Base-by-base conservation (phyloP, 495 filamentous ascomycete genomes). In the Cercophora scortea region DNA sequence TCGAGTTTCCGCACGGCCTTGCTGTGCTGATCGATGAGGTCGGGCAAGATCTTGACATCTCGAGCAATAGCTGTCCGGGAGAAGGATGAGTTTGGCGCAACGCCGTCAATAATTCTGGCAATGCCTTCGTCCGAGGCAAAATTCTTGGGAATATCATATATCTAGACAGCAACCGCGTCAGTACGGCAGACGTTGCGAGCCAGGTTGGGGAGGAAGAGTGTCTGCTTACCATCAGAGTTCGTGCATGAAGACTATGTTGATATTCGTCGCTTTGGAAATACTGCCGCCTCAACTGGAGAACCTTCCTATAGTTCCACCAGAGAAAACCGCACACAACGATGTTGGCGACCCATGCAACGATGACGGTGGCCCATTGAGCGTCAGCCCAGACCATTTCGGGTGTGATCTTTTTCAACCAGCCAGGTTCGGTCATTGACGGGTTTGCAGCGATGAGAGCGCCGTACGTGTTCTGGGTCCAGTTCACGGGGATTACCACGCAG, bases 261-360 rank as follows among this genome's bases (percentile, higher is more conserved):
- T 96, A 98, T 35, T 96, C 94, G 6, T 87, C 78, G 56, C 85
- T 94, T 58, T 90, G 75, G 60, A 95, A 91, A 62, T 95, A 96
- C 34, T 79, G 62, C 46, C 87, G 81, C 59, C 91, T 81, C 51
- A 98, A 65, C 41, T 68, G 71, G 18, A 81, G 61, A 18, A 97
- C 78, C 15, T 76, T 82, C 43, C 78, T 80, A 68, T 97, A 97
- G 59, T 95, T 96, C 70, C 79, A 82, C 89, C 90, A 98, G 16
- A 98, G 70, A 62, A 95, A 95, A 54, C 74, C 84, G 47, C 76
- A 83, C 44, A 96, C 75, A 33, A 90, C 77, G 19, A 84, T 64
- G 66, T 91, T 83, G 65, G 95, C 89, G 3, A 79, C 49, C 75
- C 87, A 98, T 3, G 89, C 88, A 55, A 85, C 78, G 4, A 86